phyloP scores from a whole-genome alignment of 257 asterid genomes.

The Fraxinus pennsylvanica region DNA sequence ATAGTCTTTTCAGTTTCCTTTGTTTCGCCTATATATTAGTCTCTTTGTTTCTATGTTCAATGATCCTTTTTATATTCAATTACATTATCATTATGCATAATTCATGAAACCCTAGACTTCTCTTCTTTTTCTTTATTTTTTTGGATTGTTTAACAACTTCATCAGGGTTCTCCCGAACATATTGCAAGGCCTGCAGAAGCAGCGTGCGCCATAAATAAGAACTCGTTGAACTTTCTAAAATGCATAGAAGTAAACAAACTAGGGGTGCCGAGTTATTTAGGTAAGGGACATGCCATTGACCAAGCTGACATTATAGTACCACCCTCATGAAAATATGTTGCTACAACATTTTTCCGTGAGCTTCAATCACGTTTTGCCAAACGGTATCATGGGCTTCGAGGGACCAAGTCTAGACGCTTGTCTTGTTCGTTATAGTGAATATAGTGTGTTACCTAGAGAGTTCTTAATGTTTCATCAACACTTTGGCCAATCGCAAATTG shows the following conservation, averaged over 20 bases:
- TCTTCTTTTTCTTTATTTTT: too few relatives aligned
- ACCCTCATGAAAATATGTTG: too few relatives aligned
- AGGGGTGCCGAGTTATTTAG: neutral
- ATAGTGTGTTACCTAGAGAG: constrained; percentile 68
- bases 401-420: neutral
- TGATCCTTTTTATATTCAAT: too few relatives aligned
- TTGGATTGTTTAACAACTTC: constrained; percentile 31
- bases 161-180: constrained; percentile 91
- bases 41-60: too few relatives aligned
- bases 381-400: neutral
- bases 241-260: neutral
- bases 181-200: constrained; percentile 76
- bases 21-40: too few relatives aligned
- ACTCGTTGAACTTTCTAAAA: too few relatives aligned
- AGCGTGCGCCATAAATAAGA: neutral
- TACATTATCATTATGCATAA: too few relatives aligned
- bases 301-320: too few relatives aligned
- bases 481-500: constrained; percentile 93
- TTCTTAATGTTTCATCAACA: constrained; percentile 88
- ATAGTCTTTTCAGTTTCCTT: too few relatives aligned
- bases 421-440: neutral
- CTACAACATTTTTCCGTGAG: neutral
- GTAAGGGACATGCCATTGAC: too few relatives aligned
- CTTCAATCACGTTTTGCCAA: neutral
- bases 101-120: too few relatives aligned